A percentile compares a stretch with the other conserved stretches of the same genome.
phyloP scores from a whole-genome alignment of 352 stramenopile species.

The Phytophthora litchii region DNA sequence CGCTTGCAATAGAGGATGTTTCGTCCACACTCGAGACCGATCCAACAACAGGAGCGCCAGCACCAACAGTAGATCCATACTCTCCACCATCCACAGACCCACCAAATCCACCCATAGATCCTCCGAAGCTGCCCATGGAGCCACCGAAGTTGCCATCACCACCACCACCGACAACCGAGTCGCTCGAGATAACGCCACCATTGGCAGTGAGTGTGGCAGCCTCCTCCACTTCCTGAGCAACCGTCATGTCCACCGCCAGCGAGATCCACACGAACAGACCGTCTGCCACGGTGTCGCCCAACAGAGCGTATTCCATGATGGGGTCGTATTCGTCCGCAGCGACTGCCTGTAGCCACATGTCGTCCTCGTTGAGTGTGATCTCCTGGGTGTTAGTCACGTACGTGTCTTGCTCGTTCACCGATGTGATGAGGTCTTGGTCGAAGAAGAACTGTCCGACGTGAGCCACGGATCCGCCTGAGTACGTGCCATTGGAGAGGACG shows the following conservation, averaged over 20 bases:
- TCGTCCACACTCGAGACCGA: too few relatives aligned
- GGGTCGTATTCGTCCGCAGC: slow-evolving; percentile 27
- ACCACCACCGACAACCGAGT: slow-evolving; percentile 19
- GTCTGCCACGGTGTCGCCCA: slow-evolving; percentile 4
- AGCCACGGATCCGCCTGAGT: slow-evolving; percentile 13
- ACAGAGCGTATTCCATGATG: slow-evolving; percentile 17
- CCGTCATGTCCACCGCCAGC: slow-evolving; percentile 29
- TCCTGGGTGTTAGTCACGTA: slow-evolving; percentile 35
- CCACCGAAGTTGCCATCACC: slow-evolving; percentile 20
- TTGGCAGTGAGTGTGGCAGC: slow-evolving; percentile 16
- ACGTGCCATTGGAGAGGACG: slow-evolving; percentile 25
- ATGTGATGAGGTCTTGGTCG: slow-evolving; percentile 35
- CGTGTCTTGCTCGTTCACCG: slow-evolving; percentile 27
- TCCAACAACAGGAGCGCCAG: too few relatives aligned
- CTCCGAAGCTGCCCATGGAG: slow-evolving; percentile 22
- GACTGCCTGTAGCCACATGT: slow-evolving; percentile 23
- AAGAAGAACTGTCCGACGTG: slow-evolving; percentile 40
- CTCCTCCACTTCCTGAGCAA: slow-evolving; percentile 13
- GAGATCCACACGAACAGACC: slow-evolving; percentile 33
- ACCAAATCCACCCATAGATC: slow-evolving; percentile 5
- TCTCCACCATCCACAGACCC: too few relatives aligned
- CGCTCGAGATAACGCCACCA: slow-evolving; percentile 22
- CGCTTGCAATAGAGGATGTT: too few relatives aligned
- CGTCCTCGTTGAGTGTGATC: slow-evolving; percentile 31
- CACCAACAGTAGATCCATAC: too few relatives aligned